Conservation (phyloP, 352 stramenopile genomes). For the Hyaloperonospora arabidopsidis region DNA sequence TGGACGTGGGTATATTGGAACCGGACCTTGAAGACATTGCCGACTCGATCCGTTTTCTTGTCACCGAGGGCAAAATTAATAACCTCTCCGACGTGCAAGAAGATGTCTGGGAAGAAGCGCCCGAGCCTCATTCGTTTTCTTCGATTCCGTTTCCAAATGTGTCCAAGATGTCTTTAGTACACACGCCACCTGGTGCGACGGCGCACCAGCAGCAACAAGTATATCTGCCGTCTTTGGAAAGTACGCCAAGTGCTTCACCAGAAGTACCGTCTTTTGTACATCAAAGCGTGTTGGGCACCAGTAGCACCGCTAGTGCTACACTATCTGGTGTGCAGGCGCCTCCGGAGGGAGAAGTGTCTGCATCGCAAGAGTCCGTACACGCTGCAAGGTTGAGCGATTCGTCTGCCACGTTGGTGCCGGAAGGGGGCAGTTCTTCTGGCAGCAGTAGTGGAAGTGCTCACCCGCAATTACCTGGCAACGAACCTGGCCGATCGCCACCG, state of each 20-base stretch:
- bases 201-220: slow-evolving; percentile 27
- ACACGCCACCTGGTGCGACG: slow-evolving; percentile 17
- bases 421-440: slow-evolving; percentile 14
- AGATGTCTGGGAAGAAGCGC: slow-evolving; percentile 83
- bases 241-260: slow-evolving; percentile 11
- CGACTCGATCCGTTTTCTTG: slow-evolving; percentile 87
- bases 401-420: slow-evolving; percentile 30
- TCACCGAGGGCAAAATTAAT: slow-evolving; percentile 81
- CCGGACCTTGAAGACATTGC: slow-evolving; percentile 91
- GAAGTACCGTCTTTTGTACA: slow-evolving; percentile 14
- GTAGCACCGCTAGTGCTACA: slow-evolving; percentile 6
- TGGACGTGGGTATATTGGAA: slow-evolving; percentile 89
- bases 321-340: slow-evolving; percentile 9
- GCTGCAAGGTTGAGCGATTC: slow-evolving; percentile 21
- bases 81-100: slow-evolving; percentile 69
- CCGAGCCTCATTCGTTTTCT: slow-evolving; percentile 75
- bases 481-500: slow-evolving; percentile 29
- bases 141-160: slow-evolving; percentile 71
- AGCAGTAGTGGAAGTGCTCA: slow-evolving; percentile 24
- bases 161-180: slow-evolving; percentile 70
- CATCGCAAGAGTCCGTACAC: slow-evolving; percentile 18
- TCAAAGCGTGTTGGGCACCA: slow-evolving; percentile 18
- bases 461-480: slow-evolving; percentile 17
- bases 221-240: slow-evolving; percentile 24
- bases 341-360: slow-evolving; percentile 11